Percentiles rank a stretch among this genome's conserved stretches.
Evolutionary conservation across 2,329 filamentous ascomycete species (phyloP).

Genomic region (Zarea fungicola): DNA sequence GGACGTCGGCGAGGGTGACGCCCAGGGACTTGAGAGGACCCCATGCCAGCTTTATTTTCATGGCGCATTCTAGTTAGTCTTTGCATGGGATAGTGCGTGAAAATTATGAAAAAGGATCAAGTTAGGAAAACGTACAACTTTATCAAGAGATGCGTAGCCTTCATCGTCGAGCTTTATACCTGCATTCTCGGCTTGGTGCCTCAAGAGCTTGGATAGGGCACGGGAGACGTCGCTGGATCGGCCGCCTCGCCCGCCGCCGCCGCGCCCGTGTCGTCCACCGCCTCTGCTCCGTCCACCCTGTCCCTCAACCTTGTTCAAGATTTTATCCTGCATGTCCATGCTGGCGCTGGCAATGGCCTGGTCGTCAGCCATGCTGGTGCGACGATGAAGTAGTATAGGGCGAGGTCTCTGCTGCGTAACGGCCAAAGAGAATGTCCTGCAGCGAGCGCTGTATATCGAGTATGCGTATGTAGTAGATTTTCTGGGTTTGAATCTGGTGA

Average conservation of each 20-base stretch:
- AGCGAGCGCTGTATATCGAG: too few species aligned
- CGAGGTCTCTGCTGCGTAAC: background rate
- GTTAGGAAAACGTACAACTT: constrained; percentile 45
- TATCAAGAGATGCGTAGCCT: constrained; percentile 53
- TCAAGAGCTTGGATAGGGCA: constrained; percentile 48
- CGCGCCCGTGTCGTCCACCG: constrained; percentile 18
- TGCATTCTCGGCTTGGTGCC: constrained; percentile 52
- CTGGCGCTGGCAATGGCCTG: background rate
- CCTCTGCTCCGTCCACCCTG: constrained; percentile 1
- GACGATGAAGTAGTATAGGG: background rate
- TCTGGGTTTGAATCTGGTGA: background rate
- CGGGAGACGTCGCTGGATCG: constrained; percentile 42
- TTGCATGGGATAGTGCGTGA: too few species aligned
- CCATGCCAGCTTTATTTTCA: constrained; percentile 42
- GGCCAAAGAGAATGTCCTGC: background rate
- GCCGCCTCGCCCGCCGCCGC: constrained; percentile 23
- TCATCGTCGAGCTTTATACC: constrained; percentile 53
- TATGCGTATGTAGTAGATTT: background rate
- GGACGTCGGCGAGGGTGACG: constrained; percentile 70
- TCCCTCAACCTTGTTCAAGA: background rate
- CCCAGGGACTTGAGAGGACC: constrained; percentile 60
- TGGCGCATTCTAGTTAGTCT: background rate
- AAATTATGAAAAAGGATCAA: background rate
- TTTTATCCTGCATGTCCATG: constrained; percentile 6
- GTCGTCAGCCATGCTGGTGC: constrained; percentile 6